phyloP scores from a whole-genome alignment of 2,329 filamentous ascomycete species.

The Metarhizium rileyi region DNA sequence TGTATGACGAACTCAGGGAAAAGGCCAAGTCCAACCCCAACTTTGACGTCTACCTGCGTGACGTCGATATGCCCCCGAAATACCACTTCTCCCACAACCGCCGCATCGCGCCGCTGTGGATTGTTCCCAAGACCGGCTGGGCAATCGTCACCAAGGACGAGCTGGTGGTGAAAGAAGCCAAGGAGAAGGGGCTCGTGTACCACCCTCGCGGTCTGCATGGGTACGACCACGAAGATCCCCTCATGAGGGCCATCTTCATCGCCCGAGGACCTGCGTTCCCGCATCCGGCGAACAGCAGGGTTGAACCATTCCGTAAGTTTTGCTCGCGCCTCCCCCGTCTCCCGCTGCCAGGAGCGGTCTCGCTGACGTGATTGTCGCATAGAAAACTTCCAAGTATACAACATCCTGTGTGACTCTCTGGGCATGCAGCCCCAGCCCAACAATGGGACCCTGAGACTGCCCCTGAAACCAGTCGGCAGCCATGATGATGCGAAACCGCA shows the following conservation, averaged over 20 bases:
- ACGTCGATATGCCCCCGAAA: conserved; percentile 79
- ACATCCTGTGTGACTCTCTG: conserved; percentile 83
- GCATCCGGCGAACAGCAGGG: conserved; percentile 67
- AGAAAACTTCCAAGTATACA: conserved; percentile 95
- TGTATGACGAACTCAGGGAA: conserved; percentile 54
- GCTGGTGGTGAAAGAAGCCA: conserved; percentile 60
- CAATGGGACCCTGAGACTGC: conserved; percentile 76
- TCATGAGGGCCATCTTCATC: conserved; percentile 95
- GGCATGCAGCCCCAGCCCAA: conserved; percentile 65
- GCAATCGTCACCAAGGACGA: conserved; percentile 75
- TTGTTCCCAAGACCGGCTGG: conserved; percentile 87
- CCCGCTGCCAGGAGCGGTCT: background rate
- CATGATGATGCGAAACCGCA: conserved; percentile 43
- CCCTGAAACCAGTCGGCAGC: conserved; percentile 51
- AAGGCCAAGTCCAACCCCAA: conserved; percentile 53
- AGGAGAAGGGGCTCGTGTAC: conserved; percentile 57
- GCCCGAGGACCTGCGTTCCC: conserved; percentile 88
- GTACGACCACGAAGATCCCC: conserved; percentile 86
- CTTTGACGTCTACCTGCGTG: conserved; percentile 79
- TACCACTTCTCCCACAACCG: conserved; percentile 86
- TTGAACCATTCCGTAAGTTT: conserved; percentile 73
- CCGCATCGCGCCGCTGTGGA: conserved; percentile 90
- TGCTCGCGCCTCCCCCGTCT: background rate
- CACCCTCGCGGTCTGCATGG: conserved; percentile 80
- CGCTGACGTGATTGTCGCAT: background rate